These are phyloP conservation scores for Arachnomyces sp. DNA, from an alignment of 2,329 filamentous ascomycete genomes.

Conservation along the genomic window DNA sequence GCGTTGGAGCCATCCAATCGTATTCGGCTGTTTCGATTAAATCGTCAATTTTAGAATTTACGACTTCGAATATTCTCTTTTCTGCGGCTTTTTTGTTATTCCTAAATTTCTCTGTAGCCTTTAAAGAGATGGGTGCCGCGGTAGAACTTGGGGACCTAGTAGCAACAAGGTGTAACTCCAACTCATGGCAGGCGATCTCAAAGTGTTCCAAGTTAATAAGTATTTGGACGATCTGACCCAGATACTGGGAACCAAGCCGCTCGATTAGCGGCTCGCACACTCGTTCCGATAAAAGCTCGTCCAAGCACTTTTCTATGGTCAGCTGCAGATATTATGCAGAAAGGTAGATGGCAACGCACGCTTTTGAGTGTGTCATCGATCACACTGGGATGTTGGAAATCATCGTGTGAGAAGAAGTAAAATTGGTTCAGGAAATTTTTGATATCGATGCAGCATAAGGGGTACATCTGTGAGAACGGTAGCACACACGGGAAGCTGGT, in stretches of 20 bases:
- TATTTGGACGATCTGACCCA: constrained; percentile 97
- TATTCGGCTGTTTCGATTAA: constrained; percentile 96
- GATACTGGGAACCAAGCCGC: constrained; percentile 80
- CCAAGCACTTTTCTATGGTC: constrained; percentile 58
- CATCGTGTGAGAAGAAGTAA: constrained; percentile 93
- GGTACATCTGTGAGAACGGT: constrained; percentile 98
- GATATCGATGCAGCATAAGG: constrained; percentile 95
- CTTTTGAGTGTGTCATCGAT: constrained; percentile 87
- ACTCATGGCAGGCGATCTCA: constrained; percentile 81
- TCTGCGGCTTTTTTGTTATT: constrained; percentile 92
- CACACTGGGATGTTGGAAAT: constrained; percentile 81
- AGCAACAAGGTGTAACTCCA: constrained; percentile 78
- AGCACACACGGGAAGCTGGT: constrained; percentile 83
- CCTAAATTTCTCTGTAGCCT: constrained; percentile 78
- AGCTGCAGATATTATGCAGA: constrained; percentile 3
- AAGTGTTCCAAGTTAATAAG: constrained; percentile 97
- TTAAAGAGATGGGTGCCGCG: constrained; percentile 69
- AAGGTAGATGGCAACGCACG: constrained; percentile 35
- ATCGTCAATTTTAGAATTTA: constrained; percentile 98
- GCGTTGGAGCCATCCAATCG: constrained; percentile 65
- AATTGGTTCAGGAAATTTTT: constrained; percentile 97
- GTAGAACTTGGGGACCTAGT: constrained; percentile 73
- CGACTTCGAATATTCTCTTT: constrained; percentile 95
- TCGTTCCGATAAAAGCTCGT: constrained; percentile 85
- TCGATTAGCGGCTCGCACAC: constrained; percentile 88